Evolutionary conservation across 768 basidiomycete species (phyloP), one percentile per base, ranked within the genome.

Genomic region (Leccinum aurantiacum): DNA sequence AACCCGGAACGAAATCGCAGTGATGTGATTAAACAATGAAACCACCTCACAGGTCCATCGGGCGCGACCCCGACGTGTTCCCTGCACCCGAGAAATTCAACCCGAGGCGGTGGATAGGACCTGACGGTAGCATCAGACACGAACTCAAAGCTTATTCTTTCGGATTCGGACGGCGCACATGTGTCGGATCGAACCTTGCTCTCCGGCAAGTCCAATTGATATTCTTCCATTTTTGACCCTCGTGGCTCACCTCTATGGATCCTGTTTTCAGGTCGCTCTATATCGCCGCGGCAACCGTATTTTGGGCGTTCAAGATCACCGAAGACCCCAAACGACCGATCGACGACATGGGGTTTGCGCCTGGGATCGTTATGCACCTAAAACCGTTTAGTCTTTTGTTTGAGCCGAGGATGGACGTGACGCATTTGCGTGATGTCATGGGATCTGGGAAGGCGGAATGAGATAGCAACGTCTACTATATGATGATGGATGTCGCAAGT

Each of bases 351-450:
- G 85, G 80, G 0, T 88, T 89, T 63, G 84, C 82, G 1, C 82
- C 86, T 62, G 82, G 81, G 4, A 83, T 85, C 11, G 87, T 88
- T 65, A 78, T 81, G 0, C 87, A 87, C 56, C 87, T 88, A 2
- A 66, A 79, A 54, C 85, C 85, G 5, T 90, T 89, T 66, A 77
- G 76, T 24, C 79, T 83, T 4, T 53, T 69, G 5, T 88, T 89
- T 64, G 80, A 80, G 60, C 84, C 84, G 0, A 69, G 85, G 52
- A 68, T 73, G 41, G 63, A 66, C 11, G 56, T 49, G 4, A 25
- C 47, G 4, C 44, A 54, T 4, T 17, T 71, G 61, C 65, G 54
- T 2, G 67, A 69, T 31, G 11, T 52, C 5, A 58, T 69, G 57
- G 54, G 47, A 17, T 35, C 38, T 11, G 46, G 47, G 3, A 59